Evolutionary conservation across 1,139 yeast species (phyloP).

Genomic region (Hyphopichia buzzinii): DNA sequence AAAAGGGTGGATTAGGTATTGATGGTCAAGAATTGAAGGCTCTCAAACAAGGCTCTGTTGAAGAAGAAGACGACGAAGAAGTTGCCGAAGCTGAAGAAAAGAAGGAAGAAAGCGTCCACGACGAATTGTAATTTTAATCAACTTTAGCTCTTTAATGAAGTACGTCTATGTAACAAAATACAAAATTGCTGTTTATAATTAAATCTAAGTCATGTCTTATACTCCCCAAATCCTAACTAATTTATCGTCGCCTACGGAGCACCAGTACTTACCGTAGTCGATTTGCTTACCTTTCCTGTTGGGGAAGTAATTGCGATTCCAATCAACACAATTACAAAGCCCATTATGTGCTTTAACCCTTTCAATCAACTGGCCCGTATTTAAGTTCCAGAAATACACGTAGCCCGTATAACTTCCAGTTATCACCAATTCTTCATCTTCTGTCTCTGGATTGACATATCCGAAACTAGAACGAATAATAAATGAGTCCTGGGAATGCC

Average conservation of each 20-base stretch:
- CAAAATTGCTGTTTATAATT: neutral
- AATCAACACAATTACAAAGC: conserved; percentile 72
- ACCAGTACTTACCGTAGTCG: conserved; percentile 58
- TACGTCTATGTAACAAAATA: neutral
- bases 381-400: conserved; percentile 78
- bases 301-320: conserved; percentile 48
- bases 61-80: conserved; percentile 24
- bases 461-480: conserved; percentile 83
- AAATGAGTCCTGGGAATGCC: conserved; percentile 68
- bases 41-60: conserved; percentile 30
- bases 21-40: conserved; percentile 44
- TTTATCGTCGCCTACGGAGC: conserved; percentile 84
- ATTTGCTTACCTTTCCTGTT: conserved; percentile 13
- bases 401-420: conserved; percentile 85
- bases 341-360: conserved; percentile 61
- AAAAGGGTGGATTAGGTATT: conserved; percentile 56
- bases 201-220: neutral
- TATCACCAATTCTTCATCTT: conserved; percentile 64
- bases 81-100: conserved; percentile 17
- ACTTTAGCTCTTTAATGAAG: neutral
- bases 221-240: conserved; percentile 60
- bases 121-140: conserved; percentile 35
- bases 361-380: conserved; percentile 68
- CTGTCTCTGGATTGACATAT: conserved; percentile 32
- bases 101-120: conserved; percentile 34